Base-by-base conservation (phyloP, 2,329 filamentous ascomycete species). In the Aspergillus ochraceoroseus region DNA sequence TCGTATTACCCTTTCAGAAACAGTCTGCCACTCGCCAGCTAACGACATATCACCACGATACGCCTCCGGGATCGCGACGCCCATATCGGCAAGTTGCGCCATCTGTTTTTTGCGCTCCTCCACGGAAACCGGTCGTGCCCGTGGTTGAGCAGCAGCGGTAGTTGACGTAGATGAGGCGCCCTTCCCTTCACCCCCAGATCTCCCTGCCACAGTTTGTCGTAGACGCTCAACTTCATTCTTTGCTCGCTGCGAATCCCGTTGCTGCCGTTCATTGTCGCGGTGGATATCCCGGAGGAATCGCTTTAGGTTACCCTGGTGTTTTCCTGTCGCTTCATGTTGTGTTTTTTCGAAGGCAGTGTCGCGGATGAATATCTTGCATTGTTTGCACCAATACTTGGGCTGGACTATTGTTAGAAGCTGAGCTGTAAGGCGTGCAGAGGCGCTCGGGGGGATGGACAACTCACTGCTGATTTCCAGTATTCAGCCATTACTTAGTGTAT, bases 361-460 rank as follows among this genome's bases (percentile, higher is more conserved):
- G 67, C 87, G 85, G 34, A 98, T 85, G 66, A 82, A 96, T 61
- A 77, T 79, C 60, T 80, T 79, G 77, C 92, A 98, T 72, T 95
- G 87, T 66, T 96, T 96, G 78, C 92, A 98, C 88, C 89, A 96
- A 70, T 94, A 94, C 62, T 84, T 90, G 4, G 89, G 89, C 64
- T 81, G 41, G 33, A 29, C 7, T 8, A 12, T n/a, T 13, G 34
- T 65, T 42, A 62, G 56, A 27, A 38, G 14, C n/a, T n/a, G n/a
- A n/a, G n/a, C n/a, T n/a, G n/a, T 17, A 8, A 7, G 19, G 25
- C 7, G 8, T 32, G 20, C 11, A 4, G 7, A 12, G 18, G 19
- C 7, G 27, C 17, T 1, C 5, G 23, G 19, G 2, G 17, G 7
- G 2, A 4, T n/a, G 15, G 22, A 14, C 18, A 11, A 46, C 70